Base-by-base conservation (phyloP, 2,329 filamentous ascomycete species). In the Aspergillus ochraceoroseus region DNA sequence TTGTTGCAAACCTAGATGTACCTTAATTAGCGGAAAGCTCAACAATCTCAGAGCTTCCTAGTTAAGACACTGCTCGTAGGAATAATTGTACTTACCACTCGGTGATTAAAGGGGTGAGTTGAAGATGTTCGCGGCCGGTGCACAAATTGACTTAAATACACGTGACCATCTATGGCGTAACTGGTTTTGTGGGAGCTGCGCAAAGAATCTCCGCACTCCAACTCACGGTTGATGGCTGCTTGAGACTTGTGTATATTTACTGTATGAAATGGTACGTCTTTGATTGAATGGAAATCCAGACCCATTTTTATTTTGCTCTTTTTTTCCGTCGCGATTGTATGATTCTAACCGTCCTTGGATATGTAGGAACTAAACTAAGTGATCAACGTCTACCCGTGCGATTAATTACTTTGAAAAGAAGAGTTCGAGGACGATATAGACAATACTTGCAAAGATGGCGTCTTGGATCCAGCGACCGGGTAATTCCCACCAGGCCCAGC, bases 381-480 rank as follows among this genome's bases (percentile, higher is more conserved):
- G 15, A 41, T 31, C 14, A 18, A 35, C 23, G 9, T 22, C 11
- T 20, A 11, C 18, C 31, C 11, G 9, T 22, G 7, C 32, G 22
- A 30, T 13, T 13, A 13, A 23, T 18, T 19, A 11, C 17, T 23
- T 25, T 23, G 14, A 6, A 7, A 12, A 34, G 3, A 19, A 32
- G 6, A 26, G 8, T 17, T 8, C n/a, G n/a, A n/a, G n/a, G n/a
- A 32, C 11, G 34, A 13, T 9, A 3, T n/a, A 13, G 4, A 37
- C n/a, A 7, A 29, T 7, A 11, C n/a, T 17, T 17, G 3, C n/a
- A 27, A 29, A 43, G 27, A 70, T 71, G 67, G 57, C 66, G 25
- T 65, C 64, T 32, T 71, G 68, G 68, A 50, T 71, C 26, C 63
- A 70, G 43, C 59, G 65, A 12, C 65, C 70, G 37, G 54, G 58